Evolutionary conservation across 352 stramenopile species (phyloP), one percentile per base, ranked within the genome.

Genomic region (Phytophthora ramorum): DNA sequence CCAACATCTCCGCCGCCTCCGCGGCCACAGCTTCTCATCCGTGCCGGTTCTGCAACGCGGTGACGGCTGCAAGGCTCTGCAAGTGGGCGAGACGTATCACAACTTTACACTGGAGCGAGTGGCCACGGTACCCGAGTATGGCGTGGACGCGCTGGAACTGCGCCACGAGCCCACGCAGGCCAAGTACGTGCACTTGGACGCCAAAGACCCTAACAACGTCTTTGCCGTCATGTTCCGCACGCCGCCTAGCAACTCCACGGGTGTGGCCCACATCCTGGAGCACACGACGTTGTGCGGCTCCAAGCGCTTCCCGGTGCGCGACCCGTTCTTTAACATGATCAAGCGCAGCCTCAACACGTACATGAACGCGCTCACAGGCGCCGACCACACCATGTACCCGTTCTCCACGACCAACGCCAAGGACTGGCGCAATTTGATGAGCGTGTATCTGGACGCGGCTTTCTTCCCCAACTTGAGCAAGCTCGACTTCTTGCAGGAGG

Each of bases 301-400:
- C 72, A 83, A 96, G 46, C 98, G 98, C 61, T 99, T 98, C 76
- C 97, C 95, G 8, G 96, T 98, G 44, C 98, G 99, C 64, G 97
- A 99, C 71, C 97, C 98, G 43, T 99, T 99, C 75, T 98, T 99
- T 47, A 98, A 99, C 76, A 97, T 99, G 73, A 90, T 99, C 44
- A 98, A 99, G 81, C 97, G 97, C 65, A 98, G 83, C 56, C 84
- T 99, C 9, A 98, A 99, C 78, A 99, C 97, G 50, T 99, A 99
- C 82, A 93, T 99, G 78, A 99, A 99, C 82, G 98, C 98, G 13
- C 98, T 99, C 56, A 99, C 98, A n/a, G 98, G 98, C 55, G 94
- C 87, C 14, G 97, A 99, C 82, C 85, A 98, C 57, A 99, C 98
- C 38, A 99, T 98, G 83, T 99, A 99, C 67, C 97, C 98, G n/a